Evolutionary conservation across 305 asterid genomes (phyloP).

Genomic region (Rubia balearica): DNA sequence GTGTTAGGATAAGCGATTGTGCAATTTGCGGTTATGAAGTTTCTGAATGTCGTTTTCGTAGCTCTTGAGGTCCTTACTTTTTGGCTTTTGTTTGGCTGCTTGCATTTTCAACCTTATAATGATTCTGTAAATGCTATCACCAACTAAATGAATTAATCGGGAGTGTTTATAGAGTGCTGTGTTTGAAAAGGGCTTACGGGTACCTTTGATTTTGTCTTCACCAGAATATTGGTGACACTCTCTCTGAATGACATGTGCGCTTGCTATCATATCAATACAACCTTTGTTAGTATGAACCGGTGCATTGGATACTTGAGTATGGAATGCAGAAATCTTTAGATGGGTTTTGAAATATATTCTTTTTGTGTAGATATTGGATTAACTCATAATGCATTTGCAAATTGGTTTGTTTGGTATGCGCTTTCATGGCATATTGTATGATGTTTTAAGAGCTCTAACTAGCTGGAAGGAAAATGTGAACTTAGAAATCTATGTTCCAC

Average conservation of each 20-base stretch:
- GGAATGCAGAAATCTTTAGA: background rate
- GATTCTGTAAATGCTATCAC: background rate
- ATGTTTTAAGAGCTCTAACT: background rate
- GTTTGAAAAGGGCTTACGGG: background rate
- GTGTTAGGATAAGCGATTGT: background rate
- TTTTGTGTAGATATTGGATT: background rate
- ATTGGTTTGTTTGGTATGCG: background rate
- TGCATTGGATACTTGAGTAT: background rate
- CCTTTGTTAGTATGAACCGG: background rate
- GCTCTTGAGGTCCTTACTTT: background rate
- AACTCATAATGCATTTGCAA: background rate
- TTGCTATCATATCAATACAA: background rate
- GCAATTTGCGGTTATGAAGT: background rate
- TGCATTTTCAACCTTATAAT: background rate
- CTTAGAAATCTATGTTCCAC: background rate
- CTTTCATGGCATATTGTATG: background rate
- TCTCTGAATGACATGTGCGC: background rate
- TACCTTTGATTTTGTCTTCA: background rate
- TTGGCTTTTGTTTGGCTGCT: background rate
- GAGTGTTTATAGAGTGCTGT: background rate
- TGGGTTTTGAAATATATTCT: background rate
- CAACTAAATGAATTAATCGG: background rate
- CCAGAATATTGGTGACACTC: background rate
- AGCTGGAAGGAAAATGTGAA: background rate
- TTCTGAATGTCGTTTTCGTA: background rate